Base-by-base conservation (phyloP, 176 grass and related monocot genomes). In the Coix lacrymajobi region DNA sequence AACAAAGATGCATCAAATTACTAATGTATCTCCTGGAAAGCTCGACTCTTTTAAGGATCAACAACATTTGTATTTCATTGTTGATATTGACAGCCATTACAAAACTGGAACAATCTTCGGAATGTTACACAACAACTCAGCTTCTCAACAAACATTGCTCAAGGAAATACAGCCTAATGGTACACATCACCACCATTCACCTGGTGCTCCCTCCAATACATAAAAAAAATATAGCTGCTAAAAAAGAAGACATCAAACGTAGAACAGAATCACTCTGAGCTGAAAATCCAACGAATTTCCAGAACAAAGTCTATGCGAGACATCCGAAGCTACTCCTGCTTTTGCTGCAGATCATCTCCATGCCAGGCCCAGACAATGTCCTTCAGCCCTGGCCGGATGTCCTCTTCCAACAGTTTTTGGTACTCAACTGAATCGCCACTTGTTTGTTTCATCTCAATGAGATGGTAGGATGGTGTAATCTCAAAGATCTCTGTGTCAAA, bases 371-470 rank as follows among this genome's bases (percentile, higher is more conserved):
- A 89, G 68, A 94, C 81, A 39, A 97, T 89, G 49, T 97, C 94
- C 72, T 90, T 85, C 25, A 97, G 83, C 43, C 77, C 88, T 34
- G 92, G 94, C 71, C 83, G 83, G 73, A 97, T 87, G 56, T 85
- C 57, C 51, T 94, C 83, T 58, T 94, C 89, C 63, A 94, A 30
- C 36, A 97, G 3, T 81, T 81, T 88, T 24, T 73, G 65, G 77
- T 97, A 97, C 85, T 97, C 94, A 14, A 90, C 34, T 36, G 83
- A 69, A 85, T 97, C 94, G 14, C 94, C 94, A 28, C 68, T 81
- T 52, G 85, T 92, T 73, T 97, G 89, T 30, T 90, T 94, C 34
- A 97, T 94, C 83, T 97, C 90, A 57, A 97, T 79, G 30, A 97
- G 79, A 69, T 94, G 88, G 72, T 86, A 77, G 43, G 72, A 83